phyloP scores from a whole-genome alignment of 257 asterid species.

The Marsdenia floribunda region DNA sequence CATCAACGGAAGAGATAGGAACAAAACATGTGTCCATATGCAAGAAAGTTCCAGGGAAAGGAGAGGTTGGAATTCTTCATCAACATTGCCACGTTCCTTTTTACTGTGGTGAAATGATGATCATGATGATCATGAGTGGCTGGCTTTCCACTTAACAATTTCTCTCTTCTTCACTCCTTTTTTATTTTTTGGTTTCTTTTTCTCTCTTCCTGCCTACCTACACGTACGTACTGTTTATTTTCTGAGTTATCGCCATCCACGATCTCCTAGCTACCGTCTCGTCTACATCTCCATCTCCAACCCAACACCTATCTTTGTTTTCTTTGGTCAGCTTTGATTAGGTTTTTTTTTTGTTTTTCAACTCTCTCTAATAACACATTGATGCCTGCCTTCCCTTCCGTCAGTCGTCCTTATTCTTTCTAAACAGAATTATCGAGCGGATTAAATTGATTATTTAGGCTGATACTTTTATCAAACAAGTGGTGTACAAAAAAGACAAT shows the following conservation, averaged over 20 bases:
- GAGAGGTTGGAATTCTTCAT: background rate
- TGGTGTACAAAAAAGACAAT: background rate
- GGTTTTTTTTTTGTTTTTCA: no score
- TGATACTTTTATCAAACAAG: background rate
- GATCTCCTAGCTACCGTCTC: background rate
- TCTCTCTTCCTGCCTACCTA: background rate
- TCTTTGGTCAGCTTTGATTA: background rate
- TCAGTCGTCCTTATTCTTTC: no score
- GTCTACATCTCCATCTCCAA: background rate
- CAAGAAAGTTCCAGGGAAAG: background rate
- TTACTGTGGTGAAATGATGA: background rate
- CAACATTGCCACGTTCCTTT: background rate
- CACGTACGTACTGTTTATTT: no score
- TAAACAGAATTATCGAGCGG: no score
- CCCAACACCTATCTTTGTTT: background rate
- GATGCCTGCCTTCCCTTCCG: no score
- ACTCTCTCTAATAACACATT: no score
- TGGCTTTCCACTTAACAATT: background rate
- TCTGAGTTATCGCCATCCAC: background rate
- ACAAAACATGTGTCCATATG: slow-evolving; percentile 5
- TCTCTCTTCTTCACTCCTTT: no score
- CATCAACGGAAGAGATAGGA: background rate
- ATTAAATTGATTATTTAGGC: background rate
- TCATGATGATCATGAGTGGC: no score
- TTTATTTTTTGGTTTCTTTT: no score